Base-by-base conservation (phyloP, 2,329 filamentous ascomycete species). In the Hypoxylon sp. region DNA sequence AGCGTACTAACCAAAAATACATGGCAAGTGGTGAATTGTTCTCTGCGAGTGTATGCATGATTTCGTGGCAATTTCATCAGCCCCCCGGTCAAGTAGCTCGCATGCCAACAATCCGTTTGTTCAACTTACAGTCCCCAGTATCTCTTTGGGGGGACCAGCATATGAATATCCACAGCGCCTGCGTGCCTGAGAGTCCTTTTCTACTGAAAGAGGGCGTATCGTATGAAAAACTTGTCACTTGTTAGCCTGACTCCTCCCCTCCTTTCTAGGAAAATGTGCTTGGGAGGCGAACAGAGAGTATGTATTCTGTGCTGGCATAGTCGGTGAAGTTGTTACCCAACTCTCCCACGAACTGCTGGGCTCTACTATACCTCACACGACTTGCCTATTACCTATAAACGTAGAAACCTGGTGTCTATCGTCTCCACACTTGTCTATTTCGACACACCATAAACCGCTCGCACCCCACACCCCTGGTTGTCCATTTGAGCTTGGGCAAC, bases 11-110 rank as follows among this genome's bases (percentile, higher is more conserved):
- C 74, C 72, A 71, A 67, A 72, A 73, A 67, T 71, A 68, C 70
- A 72, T 69, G 71, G 63, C 51, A 66, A 69, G 57, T 75, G 75
- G 73, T 78, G 74, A 75, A 76, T 73, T 79, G 77, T 77, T 77
- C 71, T 74, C 75, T 76, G 75, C 75, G 75, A 78, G 73, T 75
- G n/a, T 78, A 83, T 84, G 82, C 82, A 84, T 79, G 81, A 78
- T 79, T 81, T 81, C 80, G 82, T 83, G 81, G 80, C 78, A 76
- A 78, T 80, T 78, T 74, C 77, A 77, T 78, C 71, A 76, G 74
- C 39, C 39, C 75, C 76, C 76, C 77, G 74, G 75, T 78, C 79
- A 75, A 74, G 77, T 78, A 78, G 75, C 77, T 79, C 74, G 76
- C 76, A 77, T 78, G 75, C 74, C 77, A 78, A 75, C 75, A 74